Evolutionary conservation across 805 yeast species (phyloP), one percentile per base, ranked within the genome.

Genomic region (Suhomyces pyralidae): DNA sequence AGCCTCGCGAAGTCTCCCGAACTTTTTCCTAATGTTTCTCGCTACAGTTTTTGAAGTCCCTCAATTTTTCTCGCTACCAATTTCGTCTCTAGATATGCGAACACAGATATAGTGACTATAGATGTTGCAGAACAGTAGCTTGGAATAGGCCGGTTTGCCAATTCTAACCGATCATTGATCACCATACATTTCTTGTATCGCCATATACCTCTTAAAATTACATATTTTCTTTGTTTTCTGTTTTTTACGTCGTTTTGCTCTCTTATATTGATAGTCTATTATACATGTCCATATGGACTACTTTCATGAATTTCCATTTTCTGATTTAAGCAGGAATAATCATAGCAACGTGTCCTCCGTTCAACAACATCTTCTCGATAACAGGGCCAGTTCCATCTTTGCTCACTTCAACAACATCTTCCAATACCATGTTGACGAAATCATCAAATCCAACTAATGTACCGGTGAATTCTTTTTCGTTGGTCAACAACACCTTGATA

Each of bases 401-500:
- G 49, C 77, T 81, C 3, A 64, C 63, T 51, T 89, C 96, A 7
- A 79, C 79, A 36, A 87, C 97, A 61, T 92, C 85, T 60, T 88
- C 88, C 49, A 94, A 77, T 9, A 94, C 96, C 69, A 92, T 84
- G 65, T 90, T 94, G 55, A 94, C 97, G 62, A 86, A 93, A 69
- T 94, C 98, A 67, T 94, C 99, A 68, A 93, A 93, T 1, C 98
- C 98, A 26, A 87, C 81, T 49, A 94, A 76, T 3, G 84, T 89
- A 1, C 99, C 99, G n/a, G 81, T 79, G 66, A 90, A 94, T 66
- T 92, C 97, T 66, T 83, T 83, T 53, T 79, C 76, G 55, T 70
- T 74, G 45, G 79, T 65, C 71, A 90, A 76, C 49, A 90, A 77
- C 24, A 91, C 88, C 80, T 88, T 82, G 40, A 93, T 83, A 51